phyloP scores from a whole-genome alignment of 208 protist species.

The Trichomonas gallinae region DNA sequence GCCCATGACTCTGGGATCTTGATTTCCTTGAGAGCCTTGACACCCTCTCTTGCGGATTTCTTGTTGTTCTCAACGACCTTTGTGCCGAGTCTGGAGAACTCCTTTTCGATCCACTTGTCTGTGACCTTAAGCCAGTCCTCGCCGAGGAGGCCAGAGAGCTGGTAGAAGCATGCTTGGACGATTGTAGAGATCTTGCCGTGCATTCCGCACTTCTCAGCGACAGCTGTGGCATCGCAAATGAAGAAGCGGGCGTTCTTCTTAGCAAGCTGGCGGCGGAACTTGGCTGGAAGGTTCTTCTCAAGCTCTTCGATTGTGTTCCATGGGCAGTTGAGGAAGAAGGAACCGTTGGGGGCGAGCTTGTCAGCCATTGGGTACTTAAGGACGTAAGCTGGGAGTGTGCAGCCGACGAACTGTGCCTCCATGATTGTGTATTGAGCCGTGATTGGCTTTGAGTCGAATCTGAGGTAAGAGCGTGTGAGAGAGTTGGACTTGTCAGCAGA shows the following conservation, averaged over 20 bases:
- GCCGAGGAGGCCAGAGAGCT: not conserved
- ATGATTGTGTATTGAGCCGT: not conserved
- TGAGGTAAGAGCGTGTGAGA: conserved; percentile 39
- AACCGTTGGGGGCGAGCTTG: not conserved
- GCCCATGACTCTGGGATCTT: not conserved
- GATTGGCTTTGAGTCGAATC: not conserved
- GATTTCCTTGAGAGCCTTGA: not conserved
- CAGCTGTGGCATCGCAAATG: not conserved
- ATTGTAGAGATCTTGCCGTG: not conserved
- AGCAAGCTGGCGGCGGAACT: not conserved
- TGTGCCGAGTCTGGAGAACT: not conserved
- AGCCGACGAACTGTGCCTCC: not conserved
- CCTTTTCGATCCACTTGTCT: not conserved
- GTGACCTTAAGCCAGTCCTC: not conserved
- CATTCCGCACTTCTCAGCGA: not conserved
- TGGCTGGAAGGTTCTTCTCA: not conserved
- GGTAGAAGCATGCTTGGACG: not conserved
- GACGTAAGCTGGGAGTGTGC: not conserved
- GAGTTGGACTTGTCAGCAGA: conserved; percentile 53
- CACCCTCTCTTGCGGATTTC: not conserved
- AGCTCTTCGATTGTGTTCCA: not conserved
- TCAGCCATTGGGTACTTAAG: not conserved
- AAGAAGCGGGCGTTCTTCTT: not conserved
- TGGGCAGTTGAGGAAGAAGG: not conserved
- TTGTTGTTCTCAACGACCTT: not conserved